A percentile compares a stretch with the other conserved stretches of the same genome.
Conservation (phyloP, 768 basidiomycete genomes). For the Tricholoma flavovirens region DNA sequence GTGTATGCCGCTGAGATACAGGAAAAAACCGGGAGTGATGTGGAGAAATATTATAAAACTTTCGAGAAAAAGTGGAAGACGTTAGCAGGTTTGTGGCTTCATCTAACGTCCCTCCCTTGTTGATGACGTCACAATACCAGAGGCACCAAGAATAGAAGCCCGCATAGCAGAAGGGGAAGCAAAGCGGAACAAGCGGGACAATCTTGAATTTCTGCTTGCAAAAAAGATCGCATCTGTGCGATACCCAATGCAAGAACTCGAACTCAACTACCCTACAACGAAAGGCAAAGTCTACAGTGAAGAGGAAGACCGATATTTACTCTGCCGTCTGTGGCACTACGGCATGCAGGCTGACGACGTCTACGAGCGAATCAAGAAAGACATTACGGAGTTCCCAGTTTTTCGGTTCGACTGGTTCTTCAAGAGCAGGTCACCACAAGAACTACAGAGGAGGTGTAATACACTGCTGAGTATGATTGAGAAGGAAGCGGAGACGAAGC, state of each 20-base stretch:
- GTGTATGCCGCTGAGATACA: slow-evolving; percentile 78
- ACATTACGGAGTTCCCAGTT: slow-evolving; percentile 94
- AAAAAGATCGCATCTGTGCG: slow-evolving; percentile 78
- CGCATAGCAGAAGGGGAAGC: slow-evolving; percentile 87
- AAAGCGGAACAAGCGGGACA: slow-evolving; percentile 81
- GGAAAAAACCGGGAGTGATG: slow-evolving; percentile 75
- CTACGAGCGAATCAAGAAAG: slow-evolving; percentile 92
- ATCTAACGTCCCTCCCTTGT: not conserved
- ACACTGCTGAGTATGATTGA: slow-evolving; percentile 87
- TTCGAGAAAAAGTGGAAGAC: slow-evolving; percentile 91
- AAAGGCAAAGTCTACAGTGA: slow-evolving; percentile 97
- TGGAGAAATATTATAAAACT: slow-evolving; percentile 70
- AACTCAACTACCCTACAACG: slow-evolving; percentile 90
- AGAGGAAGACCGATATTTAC: slow-evolving; percentile 93
- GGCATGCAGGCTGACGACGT: slow-evolving; percentile 86
- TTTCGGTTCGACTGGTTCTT: slow-evolving; percentile 99
- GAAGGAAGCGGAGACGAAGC: slow-evolving; percentile 76
- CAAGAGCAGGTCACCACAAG: slow-evolving; percentile 87
- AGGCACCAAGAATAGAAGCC: slow-evolving; percentile 74
- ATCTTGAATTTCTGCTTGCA: slow-evolving; percentile 70
- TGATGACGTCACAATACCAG: slow-evolving; percentile 27
- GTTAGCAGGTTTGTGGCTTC: slow-evolving; percentile 54
- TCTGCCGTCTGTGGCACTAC: slow-evolving; percentile 85
- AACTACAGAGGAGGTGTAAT: slow-evolving; percentile 81
- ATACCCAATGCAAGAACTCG: slow-evolving; percentile 96